A percentile compares a stretch with the other conserved stretches of the same genome.
Conservation (phyloP, 2,329 filamentous ascomycete genomes). For the Fragosphaeria purpurea region DNA sequence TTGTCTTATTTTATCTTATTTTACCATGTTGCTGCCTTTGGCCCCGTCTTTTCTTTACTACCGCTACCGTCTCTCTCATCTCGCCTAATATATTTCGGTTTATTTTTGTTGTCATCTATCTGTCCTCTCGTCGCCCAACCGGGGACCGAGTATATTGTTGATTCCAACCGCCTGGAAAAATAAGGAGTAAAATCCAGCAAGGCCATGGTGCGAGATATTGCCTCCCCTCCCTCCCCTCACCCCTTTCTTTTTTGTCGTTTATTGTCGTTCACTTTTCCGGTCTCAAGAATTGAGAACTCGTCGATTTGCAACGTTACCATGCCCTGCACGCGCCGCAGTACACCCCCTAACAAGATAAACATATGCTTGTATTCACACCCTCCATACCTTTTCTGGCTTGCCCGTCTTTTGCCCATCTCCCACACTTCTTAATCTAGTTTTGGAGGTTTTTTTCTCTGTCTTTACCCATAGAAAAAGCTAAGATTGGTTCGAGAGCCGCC, state of each 20-base stretch:
- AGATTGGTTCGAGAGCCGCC: no score
- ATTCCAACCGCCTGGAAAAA: conserved; percentile 11
- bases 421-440: no score
- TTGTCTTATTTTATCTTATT: background rate
- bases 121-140: conserved; percentile 3
- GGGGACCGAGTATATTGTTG: conserved; percentile 7
- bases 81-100: background rate
- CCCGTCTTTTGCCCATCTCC: background rate
- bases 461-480: no score
- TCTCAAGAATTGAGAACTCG: background rate
- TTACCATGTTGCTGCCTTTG: background rate
- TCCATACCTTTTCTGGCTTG: background rate
- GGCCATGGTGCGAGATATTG: background rate
- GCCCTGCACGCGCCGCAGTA: background rate
- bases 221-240: background rate
- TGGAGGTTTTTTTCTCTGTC: no score
- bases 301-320: conserved; percentile 6
- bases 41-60: background rate
- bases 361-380: background rate
- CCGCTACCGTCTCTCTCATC: background rate
- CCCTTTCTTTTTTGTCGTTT: background rate
- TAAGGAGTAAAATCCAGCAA: background rate
- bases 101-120: background rate
- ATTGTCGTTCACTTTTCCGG: background rate
- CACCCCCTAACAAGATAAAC: background rate